Evolutionary conservation across 768 basidiomycete species (phyloP).

Genomic region (Macrolepiota fuliginosa): DNA sequence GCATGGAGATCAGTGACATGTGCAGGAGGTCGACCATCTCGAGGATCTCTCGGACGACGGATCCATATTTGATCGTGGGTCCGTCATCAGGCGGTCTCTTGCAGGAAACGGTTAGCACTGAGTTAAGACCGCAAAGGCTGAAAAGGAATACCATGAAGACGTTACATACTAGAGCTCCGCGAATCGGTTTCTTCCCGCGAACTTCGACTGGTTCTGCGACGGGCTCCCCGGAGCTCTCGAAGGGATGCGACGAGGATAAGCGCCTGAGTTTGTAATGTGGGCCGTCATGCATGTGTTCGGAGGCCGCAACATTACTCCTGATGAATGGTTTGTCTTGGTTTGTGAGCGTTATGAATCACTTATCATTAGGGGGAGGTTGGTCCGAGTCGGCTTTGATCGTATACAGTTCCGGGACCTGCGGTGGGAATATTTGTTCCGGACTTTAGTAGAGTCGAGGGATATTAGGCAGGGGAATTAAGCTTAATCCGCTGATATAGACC

Average conservation of each 20-base stretch:
- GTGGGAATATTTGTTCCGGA: too few species aligned
- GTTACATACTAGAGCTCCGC: too few species aligned
- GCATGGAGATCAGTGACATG: slow-evolving; percentile 4
- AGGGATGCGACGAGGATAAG: not conserved
- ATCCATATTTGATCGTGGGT: not conserved
- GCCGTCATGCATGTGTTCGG: not conserved
- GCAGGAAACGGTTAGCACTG: too few species aligned
- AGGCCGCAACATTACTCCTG: not conserved
- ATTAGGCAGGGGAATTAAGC: too few species aligned
- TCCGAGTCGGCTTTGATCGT: not conserved
- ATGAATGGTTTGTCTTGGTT: not conserved
- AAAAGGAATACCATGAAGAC: not conserved
- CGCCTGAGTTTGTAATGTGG: slow-evolving; percentile 6
- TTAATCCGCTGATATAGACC: too few species aligned
- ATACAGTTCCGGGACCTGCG: not conserved
- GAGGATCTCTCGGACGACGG: not conserved
- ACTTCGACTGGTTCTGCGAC: not conserved
- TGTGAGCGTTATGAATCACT: not conserved
- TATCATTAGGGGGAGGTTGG: not conserved
- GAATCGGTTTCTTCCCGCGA: not conserved
- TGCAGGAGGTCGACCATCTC: not conserved
- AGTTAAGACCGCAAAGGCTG: not conserved
- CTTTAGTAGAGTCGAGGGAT: too few species aligned
- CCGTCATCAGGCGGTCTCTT: not conserved
- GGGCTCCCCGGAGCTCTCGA: not conserved